Evolutionary conservation across 31 red algal species (phyloP).

Genomic region (Bonnemaisonia californica): DNA sequence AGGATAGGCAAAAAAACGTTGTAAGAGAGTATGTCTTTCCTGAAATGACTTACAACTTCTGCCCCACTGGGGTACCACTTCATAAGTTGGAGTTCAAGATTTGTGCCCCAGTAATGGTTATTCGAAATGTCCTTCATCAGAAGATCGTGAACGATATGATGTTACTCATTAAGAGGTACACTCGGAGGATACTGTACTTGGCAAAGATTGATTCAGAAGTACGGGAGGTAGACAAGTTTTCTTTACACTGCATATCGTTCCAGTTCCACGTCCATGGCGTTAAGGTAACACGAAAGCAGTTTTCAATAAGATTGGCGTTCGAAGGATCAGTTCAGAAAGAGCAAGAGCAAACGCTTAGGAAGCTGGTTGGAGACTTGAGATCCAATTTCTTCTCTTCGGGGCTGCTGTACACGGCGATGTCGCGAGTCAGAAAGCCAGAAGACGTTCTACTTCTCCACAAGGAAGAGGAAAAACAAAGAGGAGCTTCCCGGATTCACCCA

Average conservation of each 20-base stretch:
- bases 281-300: too few species aligned
- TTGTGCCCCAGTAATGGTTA: constrained; percentile 24
- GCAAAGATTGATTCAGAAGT: neutral
- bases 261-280: constrained; percentile 1
- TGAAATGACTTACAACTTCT: too few species aligned
- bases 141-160: constrained; percentile 7
- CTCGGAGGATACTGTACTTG: neutral
- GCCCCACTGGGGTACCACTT: too few species aligned
- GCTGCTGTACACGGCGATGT: too few species aligned
- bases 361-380: constrained; percentile 5
- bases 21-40: constrained; percentile 8
- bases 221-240: neutral
- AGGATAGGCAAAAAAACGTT: too few species aligned
- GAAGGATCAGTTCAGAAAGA: constrained; percentile 25
- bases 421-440: too few species aligned
- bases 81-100: neutral
- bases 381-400: too few species aligned
- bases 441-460: too few species aligned
- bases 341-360: constrained; percentile 10
- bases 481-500: too few species aligned
- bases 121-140: constrained; percentile 18
- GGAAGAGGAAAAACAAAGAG: too few species aligned
- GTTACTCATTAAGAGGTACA: neutral
- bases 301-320: constrained; percentile 18
- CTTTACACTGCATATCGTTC: constrained; percentile 4